Conservation (phyloP, 225 moss, liverwort and hornwort genomes). For the Neckera pumila region DNA sequence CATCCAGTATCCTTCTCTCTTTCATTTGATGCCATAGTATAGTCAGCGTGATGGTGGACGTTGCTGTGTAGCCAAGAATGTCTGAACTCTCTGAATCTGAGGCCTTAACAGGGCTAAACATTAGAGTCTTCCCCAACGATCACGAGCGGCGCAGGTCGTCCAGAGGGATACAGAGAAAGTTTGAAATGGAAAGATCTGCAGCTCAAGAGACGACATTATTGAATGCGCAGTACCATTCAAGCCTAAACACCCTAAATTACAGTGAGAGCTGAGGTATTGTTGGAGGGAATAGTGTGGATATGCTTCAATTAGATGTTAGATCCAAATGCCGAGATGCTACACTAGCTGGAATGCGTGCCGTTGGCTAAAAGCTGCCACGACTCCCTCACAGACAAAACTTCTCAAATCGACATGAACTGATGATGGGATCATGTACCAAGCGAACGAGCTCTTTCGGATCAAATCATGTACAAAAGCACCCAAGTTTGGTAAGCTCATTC, state of each 20-base stretch:
- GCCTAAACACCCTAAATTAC: neutral
- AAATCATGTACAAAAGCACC: neutral
- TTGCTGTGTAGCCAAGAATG: neutral
- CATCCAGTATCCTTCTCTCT: slow-evolving; percentile 18
- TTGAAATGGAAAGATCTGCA: neutral
- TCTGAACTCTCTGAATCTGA: neutral
- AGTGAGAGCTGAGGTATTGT: neutral
- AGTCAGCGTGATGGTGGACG: neutral
- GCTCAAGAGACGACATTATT: neutral
- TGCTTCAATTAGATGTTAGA: slow-evolving; percentile 1
- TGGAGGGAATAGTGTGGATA: neutral
- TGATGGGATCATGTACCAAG: neutral
- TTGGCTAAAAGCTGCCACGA: slow-evolving; percentile 51
- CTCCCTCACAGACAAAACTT: slow-evolving; percentile 7
- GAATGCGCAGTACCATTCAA: neutral
- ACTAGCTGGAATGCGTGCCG: slow-evolving; percentile 62
- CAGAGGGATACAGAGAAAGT: neutral
- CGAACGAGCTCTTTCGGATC: neutral
- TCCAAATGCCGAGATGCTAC: slow-evolving; percentile 59
- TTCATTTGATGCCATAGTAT: neutral
- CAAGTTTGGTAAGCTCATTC: neutral
- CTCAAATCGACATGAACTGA: neutral
- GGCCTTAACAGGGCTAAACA: neutral
- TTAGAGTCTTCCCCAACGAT: slow-evolving; percentile 14
- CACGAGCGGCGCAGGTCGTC: neutral